A percentile compares a stretch with the other conserved stretches of the same genome.
phyloP scores from a whole-genome alignment of 257 asterid species.

The Capsicum chinense region DNA sequence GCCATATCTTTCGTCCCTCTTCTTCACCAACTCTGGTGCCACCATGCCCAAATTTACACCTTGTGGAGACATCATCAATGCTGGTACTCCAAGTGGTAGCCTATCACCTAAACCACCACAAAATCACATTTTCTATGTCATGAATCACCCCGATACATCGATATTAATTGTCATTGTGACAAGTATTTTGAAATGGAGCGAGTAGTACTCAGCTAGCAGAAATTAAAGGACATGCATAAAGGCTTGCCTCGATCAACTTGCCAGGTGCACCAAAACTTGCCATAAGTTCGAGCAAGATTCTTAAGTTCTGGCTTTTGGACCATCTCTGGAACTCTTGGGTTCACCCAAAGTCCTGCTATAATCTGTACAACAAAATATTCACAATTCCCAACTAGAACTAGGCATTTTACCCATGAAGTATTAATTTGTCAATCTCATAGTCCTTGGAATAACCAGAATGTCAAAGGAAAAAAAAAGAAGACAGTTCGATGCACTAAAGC shows the following conservation, averaged over 20 bases:
- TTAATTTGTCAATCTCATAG: not conserved
- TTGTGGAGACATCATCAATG: constrained; percentile 83
- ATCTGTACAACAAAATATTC: constrained; percentile 43
- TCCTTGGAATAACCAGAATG: not conserved
- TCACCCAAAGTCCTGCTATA: constrained; percentile 75
- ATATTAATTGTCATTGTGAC: no score
- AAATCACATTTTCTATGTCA: not conserved
- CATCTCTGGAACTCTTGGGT: constrained; percentile 78
- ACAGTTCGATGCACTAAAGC: no score
- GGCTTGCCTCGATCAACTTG: constrained; percentile 75
- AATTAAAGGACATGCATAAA: not conserved
- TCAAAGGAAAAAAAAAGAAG: not conserved
- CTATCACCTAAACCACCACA: constrained; percentile 51
- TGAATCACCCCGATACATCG: no score
- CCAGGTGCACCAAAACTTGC: constrained; percentile 98
- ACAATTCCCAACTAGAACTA: not conserved
- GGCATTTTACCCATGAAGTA: not conserved
- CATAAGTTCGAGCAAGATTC: constrained; percentile 64
- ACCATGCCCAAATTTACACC: constrained; percentile 53
- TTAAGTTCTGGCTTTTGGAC: constrained; percentile 57
- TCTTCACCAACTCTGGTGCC: constrained; percentile 45
- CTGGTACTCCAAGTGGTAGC: constrained; percentile 73
- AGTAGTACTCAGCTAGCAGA: no score
- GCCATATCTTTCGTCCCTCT: constrained; percentile 60
- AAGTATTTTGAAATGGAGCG: no score